Conservation (phyloP, 257 asterid genomes). For the Asclepias syriaca region DNA sequence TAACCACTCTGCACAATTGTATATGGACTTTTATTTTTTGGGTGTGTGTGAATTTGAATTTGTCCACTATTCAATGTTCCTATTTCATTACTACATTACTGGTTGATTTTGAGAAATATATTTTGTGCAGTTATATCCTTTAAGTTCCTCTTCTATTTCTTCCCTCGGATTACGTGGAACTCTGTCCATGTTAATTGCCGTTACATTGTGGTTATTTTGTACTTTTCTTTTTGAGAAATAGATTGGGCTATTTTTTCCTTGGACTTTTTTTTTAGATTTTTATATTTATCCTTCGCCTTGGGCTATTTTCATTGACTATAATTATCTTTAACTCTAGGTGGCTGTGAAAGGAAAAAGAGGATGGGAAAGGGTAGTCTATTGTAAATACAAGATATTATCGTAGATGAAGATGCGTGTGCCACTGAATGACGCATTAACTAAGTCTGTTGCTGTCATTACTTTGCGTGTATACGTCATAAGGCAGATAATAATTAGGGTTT, state of each 20-base stretch:
- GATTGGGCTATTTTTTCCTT: neutral
- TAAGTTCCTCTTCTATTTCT: neutral
- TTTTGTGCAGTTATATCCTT: neutral
- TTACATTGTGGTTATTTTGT: neutral
- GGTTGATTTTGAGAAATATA: neutral
- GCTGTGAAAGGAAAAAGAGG: neutral
- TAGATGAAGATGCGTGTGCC: neutral
- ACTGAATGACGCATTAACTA: neutral
- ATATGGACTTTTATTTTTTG: neutral
- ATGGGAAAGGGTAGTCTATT: neutral
- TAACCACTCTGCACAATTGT: neutral
- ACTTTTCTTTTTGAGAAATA: neutral
- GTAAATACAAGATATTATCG: neutral
- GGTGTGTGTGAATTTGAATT: conserved; percentile 3
- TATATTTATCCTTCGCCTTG: neutral
- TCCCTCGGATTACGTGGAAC: neutral
- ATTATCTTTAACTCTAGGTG: neutral
- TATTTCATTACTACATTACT: conserved; percentile 1
- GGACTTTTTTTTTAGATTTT: neutral
- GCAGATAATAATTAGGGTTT: neutral
- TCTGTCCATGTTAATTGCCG: neutral
- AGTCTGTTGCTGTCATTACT: neutral
- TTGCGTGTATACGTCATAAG: neutral
- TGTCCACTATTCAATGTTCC: neutral
- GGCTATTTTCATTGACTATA: neutral